phyloP scores from a whole-genome alignment of 371 early-diverging fungal genomes.

The Smittium culicis region DNA sequence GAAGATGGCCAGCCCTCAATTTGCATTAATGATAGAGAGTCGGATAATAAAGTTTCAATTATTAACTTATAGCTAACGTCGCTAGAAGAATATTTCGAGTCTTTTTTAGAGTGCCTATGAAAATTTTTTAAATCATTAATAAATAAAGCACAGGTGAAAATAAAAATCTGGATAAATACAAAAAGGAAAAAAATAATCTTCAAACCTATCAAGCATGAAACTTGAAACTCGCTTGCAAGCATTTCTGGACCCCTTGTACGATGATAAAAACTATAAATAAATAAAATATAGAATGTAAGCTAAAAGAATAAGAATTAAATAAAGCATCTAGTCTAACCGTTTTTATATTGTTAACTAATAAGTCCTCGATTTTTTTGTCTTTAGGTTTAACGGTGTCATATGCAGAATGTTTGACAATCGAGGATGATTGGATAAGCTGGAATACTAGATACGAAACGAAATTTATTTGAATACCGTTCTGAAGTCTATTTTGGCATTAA shows the following conservation, averaged over 20 bases:
- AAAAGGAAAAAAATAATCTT: background rate
- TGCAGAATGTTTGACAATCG: background rate
- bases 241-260: background rate
- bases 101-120: constrained; percentile 8
- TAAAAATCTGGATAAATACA: no score
- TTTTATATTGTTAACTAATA: background rate
- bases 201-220: background rate
- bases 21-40: constrained; percentile 51
- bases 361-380: background rate
- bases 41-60: constrained; percentile 53
- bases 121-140: no score
- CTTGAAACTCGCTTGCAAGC: background rate
- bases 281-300: background rate
- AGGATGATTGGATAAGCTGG: background rate
- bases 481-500: constrained; percentile 10
- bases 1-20: constrained; percentile 90
- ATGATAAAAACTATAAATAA: background rate
- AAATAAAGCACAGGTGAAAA: no score
- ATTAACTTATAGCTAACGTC: constrained; percentile 61
- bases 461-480: constrained; percentile 37
- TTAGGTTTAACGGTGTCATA: background rate
- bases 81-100: constrained; percentile 29
- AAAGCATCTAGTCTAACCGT: background rate
- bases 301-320: background rate
- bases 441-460: constrained; percentile 5